Evolutionary conservation across 2,329 filamentous ascomycete species (phyloP).

Genomic region (Plenodomus lindquistii): DNA sequence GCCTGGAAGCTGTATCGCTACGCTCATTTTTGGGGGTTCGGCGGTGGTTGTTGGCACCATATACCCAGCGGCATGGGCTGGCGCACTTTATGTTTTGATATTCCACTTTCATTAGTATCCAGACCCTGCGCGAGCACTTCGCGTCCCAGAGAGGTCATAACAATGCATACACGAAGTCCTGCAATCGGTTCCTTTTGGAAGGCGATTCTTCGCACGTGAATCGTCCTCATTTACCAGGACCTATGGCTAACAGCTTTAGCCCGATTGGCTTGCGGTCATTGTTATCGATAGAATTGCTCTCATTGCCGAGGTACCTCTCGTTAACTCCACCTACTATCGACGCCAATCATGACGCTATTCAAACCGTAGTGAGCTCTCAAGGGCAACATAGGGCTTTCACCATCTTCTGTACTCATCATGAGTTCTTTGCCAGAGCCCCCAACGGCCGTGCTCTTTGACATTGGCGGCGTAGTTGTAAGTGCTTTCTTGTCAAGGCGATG

Average conservation of each 20-base stretch:
- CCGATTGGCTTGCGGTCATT: background rate
- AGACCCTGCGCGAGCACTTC: no score
- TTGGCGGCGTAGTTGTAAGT: slow-evolving; percentile 95
- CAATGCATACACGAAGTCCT: no score
- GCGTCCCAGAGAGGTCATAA: background rate
- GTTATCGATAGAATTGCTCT: slow-evolving; percentile 20
- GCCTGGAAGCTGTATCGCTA: background rate
- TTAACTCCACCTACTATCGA: slow-evolving; percentile 10
- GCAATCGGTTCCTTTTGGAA: no score
- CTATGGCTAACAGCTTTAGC: background rate
- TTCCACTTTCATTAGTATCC: background rate
- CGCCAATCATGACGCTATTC: slow-evolving; percentile 21
- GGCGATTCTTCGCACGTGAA: no score
- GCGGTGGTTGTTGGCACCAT: background rate
- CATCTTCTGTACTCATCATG: slow-evolving; percentile 9
- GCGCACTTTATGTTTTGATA: background rate
- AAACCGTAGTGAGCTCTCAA: slow-evolving; percentile 20
- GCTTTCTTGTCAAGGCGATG: background rate
- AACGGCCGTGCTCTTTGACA: slow-evolving; percentile 74
- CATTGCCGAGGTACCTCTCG: slow-evolving; percentile 29
- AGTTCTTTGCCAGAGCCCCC: slow-evolving; percentile 12
- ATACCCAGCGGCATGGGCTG: background rate
- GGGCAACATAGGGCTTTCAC: slow-evolving; percentile 3
- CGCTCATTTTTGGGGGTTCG: background rate
- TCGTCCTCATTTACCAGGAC: no score